Conservation (phyloP, 1,139 yeast species). For the Eremothecium sinecaudum region DNA sequence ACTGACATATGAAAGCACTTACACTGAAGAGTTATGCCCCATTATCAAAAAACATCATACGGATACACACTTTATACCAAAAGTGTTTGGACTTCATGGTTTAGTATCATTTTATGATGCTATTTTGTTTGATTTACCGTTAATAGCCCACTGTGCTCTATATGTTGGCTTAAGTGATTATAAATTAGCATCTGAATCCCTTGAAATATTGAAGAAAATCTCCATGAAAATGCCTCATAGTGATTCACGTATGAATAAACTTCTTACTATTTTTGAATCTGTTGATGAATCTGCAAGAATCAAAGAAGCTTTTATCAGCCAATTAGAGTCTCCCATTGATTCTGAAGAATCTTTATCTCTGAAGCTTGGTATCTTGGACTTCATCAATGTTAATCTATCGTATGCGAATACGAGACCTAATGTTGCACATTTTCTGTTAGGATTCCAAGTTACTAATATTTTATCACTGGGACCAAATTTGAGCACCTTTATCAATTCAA, state of each 20-base stretch:
- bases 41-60: slow-evolving; percentile 32
- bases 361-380: slow-evolving; percentile 52
- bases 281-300: slow-evolving; percentile 63
- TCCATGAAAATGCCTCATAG: slow-evolving; percentile 29
- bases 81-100: slow-evolving; percentile 52
- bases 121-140: slow-evolving; percentile 53
- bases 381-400: slow-evolving; percentile 44
- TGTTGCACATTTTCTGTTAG: slow-evolving; percentile 67
- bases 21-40: slow-evolving; percentile 42
- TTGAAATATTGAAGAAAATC: slow-evolving; percentile 45
- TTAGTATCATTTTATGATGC: slow-evolving; percentile 60
- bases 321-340: slow-evolving; percentile 43
- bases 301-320: slow-evolving; percentile 62
- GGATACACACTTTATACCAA: slow-evolving; percentile 37
- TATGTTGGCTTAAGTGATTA: slow-evolving; percentile 53
- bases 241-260: slow-evolving; percentile 42
- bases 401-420: slow-evolving; percentile 36
- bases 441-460: slow-evolving; percentile 45
- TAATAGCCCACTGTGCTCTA: slow-evolving; percentile 58
- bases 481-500: slow-evolving; percentile 43
- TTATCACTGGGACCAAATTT: slow-evolving; percentile 37
- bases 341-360: slow-evolving; percentile 34
- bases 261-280: slow-evolving; percentile 64
- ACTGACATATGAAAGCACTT: slow-evolving; percentile 47
- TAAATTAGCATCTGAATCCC: slow-evolving; percentile 43